These are phyloP conservation scores for Aspergillus quadricinctus DNA, from an alignment of 2,329 filamentous ascomycete species.

Conservation along the genomic window DNA sequence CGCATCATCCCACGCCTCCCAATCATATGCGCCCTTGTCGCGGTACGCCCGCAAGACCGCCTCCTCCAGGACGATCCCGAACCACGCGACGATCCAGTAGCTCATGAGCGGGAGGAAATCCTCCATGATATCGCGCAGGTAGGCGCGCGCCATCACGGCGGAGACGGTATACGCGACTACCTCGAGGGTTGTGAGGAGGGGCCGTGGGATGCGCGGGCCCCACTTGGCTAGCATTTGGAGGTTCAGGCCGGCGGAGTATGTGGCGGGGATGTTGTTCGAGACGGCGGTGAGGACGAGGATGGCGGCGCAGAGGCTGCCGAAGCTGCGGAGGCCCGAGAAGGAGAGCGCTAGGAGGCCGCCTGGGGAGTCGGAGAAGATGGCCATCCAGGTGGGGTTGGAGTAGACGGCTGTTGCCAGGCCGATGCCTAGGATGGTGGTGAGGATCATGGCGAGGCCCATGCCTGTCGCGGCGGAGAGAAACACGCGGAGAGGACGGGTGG, in stretches of 20 bases:
- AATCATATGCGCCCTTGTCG: conserved; percentile 33
- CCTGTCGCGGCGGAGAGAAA: conserved; percentile 35
- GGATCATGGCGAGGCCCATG: conserved; percentile 25
- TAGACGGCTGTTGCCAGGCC: conserved; percentile 37
- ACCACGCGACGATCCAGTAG: conserved; percentile 41
- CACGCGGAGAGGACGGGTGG: conserved; percentile 29
- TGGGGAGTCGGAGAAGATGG: conserved; percentile 25
- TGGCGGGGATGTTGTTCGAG: conserved; percentile 40
- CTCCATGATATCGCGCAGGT: conserved; percentile 40
- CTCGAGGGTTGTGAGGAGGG: conserved; percentile 38
- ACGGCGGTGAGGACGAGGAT: conserved; percentile 38
- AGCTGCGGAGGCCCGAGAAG: conserved; percentile 34
- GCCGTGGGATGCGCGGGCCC: conserved; percentile 35
- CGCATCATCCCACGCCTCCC: conserved; percentile 35
- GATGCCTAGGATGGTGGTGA: conserved; percentile 35
- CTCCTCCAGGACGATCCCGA: conserved; percentile 39
- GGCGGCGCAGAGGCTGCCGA: conserved; percentile 40
- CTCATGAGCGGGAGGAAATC: conserved; percentile 43
- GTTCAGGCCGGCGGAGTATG: conserved; percentile 40
- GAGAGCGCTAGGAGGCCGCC: conserved; percentile 34
- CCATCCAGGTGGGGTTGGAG: conserved; percentile 21
- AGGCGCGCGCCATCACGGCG: conserved; percentile 37
- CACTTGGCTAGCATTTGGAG: conserved; percentile 38
- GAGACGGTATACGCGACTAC: conserved; percentile 40
- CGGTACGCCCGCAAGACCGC: conserved; percentile 32